Evolutionary conservation across 352 stramenopile genomes (phyloP).

Genomic region (Phytophthora constricta): DNA sequence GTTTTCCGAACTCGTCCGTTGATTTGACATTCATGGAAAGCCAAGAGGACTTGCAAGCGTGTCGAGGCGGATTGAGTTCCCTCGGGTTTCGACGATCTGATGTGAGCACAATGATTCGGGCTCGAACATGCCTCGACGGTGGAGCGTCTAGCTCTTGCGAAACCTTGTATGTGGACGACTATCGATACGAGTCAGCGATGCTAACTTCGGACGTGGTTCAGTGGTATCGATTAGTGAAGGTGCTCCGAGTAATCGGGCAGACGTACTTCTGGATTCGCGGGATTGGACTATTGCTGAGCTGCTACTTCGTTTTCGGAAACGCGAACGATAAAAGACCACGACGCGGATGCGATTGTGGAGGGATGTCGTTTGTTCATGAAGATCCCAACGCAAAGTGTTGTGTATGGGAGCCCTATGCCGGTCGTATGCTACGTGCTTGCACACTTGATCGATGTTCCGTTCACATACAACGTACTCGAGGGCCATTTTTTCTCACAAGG

Average conservation of each 20-base stretch:
- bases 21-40: conserved; percentile 29
- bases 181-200: conserved; percentile 33
- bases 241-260: conserved; percentile 35
- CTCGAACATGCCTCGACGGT: conserved; percentile 10
- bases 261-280: conserved; percentile 40
- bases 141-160: conserved; percentile 13
- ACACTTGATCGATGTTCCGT: conserved; percentile 44
- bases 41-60: conserved; percentile 22
- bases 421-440: conserved; percentile 48
- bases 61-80: background rate
- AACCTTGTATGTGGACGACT: conserved; percentile 46
- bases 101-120: conserved; percentile 23
- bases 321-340: background rate
- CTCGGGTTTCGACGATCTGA: conserved; percentile 17
- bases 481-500: conserved; percentile 26
- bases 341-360: background rate
- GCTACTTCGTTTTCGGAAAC: conserved; percentile 19
- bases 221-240: conserved; percentile 35
- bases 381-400: conserved; percentile 47
- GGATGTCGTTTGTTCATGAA: conserved; percentile 32
- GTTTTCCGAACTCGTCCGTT: conserved; percentile 8
- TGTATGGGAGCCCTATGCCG: conserved; percentile 49
- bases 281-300: conserved; percentile 18
- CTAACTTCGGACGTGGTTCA: conserved; percentile 24
- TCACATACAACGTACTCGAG: conserved; percentile 39